Evolutionary conservation across 148 eudicot genomes (phyloP).

Genomic region (Bassia scoparia): DNA sequence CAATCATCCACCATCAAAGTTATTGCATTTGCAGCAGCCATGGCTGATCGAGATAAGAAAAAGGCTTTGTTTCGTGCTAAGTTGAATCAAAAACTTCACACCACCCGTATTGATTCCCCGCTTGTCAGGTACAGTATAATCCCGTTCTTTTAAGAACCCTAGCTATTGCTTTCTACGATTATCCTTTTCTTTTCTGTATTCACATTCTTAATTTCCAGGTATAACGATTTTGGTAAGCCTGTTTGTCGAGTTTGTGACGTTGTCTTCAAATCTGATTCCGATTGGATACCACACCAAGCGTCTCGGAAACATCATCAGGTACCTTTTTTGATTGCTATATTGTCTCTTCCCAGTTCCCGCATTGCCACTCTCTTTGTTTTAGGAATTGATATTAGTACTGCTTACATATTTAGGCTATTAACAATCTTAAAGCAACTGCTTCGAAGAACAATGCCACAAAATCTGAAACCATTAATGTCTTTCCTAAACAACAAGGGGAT

Average conservation of each 20-base stretch:
- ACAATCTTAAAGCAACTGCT: slow-evolving; percentile 69
- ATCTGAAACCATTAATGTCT: slow-evolving; percentile 37
- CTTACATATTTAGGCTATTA: slow-evolving; percentile 53
- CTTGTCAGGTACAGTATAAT: slow-evolving; percentile 57
- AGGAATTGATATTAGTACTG: slow-evolving; percentile 12
- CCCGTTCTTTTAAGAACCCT: too few species aligned
- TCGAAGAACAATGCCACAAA: slow-evolving; percentile 47
- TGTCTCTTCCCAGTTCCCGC: too few species aligned
- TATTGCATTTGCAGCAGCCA: slow-evolving; percentile 19
- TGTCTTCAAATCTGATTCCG: slow-evolving; percentile 70
- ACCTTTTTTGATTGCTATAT: too few species aligned
- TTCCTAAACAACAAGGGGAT: slow-evolving; percentile 35
- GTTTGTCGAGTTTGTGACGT: slow-evolving; percentile 84
- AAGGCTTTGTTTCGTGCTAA: slow-evolving; percentile 75
- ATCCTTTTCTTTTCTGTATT: background rate
- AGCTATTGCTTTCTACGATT: too few species aligned
- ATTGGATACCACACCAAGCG: slow-evolving; percentile 82
- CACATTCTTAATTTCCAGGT: slow-evolving; percentile 46
- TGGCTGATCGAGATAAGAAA: slow-evolving; percentile 75
- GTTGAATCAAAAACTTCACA: slow-evolving; percentile 55
- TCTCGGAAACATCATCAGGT: slow-evolving; percentile 96
- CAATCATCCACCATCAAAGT: too few species aligned
- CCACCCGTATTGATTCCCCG: slow-evolving; percentile 76
- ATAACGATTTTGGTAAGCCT: slow-evolving; percentile 79
- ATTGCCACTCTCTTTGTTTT: too few species aligned